Conservation (phyloP, 192 early-diverging fungal genomes). For the Coemansia sp. region DNA sequence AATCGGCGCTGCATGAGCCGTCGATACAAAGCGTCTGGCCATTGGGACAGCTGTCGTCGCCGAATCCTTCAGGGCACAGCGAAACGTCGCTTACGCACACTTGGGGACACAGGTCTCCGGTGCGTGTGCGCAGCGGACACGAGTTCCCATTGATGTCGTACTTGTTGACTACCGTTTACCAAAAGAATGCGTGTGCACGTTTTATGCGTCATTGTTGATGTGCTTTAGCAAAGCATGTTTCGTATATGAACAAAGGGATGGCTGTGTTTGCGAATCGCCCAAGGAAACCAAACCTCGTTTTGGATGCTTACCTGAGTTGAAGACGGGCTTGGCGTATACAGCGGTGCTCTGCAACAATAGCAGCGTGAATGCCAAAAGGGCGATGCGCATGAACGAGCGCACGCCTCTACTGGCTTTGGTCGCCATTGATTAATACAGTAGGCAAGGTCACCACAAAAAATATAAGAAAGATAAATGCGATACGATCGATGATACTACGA, state of each 20-base stretch:
- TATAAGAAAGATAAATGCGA: neutral
- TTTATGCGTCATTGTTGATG: neutral
- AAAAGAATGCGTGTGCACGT: neutral
- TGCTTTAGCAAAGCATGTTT: neutral
- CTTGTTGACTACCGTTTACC: conserved; percentile 50
- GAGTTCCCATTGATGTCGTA: conserved; percentile 41
- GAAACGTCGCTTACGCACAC: conserved; percentile 54
- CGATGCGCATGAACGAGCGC: neutral
- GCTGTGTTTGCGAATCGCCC: neutral
- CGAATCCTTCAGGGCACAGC: conserved; percentile 41
- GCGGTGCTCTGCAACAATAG: neutral
- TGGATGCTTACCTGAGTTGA: conserved; percentile 25
- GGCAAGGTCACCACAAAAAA: neutral
- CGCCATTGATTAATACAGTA: neutral
- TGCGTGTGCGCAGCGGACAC: conserved; percentile 52
- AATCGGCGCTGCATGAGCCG: conserved; percentile 48
- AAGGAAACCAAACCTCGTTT: neutral
- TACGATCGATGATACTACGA: neutral
- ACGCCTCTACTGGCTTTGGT: neutral
- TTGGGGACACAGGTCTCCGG: conserved; percentile 49
- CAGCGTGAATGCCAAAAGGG: neutral
- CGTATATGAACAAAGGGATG: neutral
- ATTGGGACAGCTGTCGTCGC: conserved; percentile 38
- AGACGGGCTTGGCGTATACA: conserved; percentile 19
- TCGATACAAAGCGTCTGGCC: conserved; percentile 56